Conservation (phyloP, 2,329 filamentous ascomycete genomes). For the Onygena corvina region DNA sequence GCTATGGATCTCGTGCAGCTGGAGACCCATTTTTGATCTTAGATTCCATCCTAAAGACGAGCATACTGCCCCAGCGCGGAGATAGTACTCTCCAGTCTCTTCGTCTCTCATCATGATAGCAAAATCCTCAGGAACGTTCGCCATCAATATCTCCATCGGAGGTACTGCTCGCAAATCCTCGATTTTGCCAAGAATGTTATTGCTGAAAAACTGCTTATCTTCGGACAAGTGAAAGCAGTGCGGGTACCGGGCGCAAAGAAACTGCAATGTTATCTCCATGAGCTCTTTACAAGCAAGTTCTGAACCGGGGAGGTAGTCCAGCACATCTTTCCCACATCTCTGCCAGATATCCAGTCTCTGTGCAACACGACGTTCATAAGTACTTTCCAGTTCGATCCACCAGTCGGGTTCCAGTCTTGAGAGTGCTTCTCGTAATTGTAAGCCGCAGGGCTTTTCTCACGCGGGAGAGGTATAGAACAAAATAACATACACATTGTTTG, state of each 20-base stretch:
- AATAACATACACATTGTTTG: constrained; percentile 71
- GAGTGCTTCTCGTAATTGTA: constrained; percentile 43
- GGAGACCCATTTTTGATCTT: constrained; percentile 57
- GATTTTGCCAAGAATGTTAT: constrained; percentile 52
- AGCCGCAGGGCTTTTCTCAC: neutral
- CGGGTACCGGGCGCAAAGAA: constrained; percentile 66
- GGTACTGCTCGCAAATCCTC: constrained; percentile 50
- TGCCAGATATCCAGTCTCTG: constrained; percentile 56
- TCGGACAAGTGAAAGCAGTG: constrained; percentile 53
- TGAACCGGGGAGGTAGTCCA: constrained; percentile 59
- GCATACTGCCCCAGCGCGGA: constrained; percentile 66
- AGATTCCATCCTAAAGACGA: constrained; percentile 72
- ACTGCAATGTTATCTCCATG: constrained; percentile 77
- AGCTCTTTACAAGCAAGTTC: constrained; percentile 72
- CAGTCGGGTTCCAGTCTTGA: constrained; percentile 69
- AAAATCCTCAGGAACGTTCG: constrained; percentile 78
- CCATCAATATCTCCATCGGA: constrained; percentile 58
- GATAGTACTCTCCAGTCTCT: constrained; percentile 56
- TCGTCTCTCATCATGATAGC: constrained; percentile 62
- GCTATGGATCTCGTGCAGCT: constrained; percentile 58
- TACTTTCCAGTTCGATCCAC: constrained; percentile 78
- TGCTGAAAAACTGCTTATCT: constrained; percentile 50
- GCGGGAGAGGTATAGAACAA: neutral
- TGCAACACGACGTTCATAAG: constrained; percentile 54
- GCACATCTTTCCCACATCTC: constrained; percentile 51